These are phyloP conservation scores for Paraleonurus japonicus DNA, from an alignment of 257 asterid species.

Conservation along the genomic window DNA sequence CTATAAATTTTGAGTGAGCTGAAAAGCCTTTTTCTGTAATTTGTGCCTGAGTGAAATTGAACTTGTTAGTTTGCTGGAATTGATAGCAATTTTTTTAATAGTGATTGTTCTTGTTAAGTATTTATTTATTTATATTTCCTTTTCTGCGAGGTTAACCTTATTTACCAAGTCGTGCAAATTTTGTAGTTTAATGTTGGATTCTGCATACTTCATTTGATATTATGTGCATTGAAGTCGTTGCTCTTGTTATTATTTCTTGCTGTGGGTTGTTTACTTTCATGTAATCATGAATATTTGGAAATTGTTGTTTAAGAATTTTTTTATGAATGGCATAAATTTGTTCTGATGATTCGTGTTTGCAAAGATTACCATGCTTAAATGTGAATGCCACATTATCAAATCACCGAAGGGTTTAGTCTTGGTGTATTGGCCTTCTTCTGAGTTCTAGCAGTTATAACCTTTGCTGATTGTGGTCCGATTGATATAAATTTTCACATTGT, in stretches of 20 bases:
- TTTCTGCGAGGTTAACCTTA: not conserved
- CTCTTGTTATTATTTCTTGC: not conserved
- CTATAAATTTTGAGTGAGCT: not conserved
- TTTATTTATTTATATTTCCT: not conserved
- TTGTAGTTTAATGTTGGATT: not conserved
- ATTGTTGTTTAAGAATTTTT: not conserved
- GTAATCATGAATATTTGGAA: not conserved
- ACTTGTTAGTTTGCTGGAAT: not conserved
- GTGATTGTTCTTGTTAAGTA: not conserved
- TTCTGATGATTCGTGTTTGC: constrained; percentile 12
- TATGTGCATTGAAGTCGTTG: not conserved
- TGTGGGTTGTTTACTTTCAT: not conserved
- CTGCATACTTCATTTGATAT: not conserved
- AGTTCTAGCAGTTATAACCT: not conserved
- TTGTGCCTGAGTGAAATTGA: not conserved
- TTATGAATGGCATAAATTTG: not conserved
- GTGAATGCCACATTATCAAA: not conserved
- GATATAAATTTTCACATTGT: not conserved
- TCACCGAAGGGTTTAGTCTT: not conserved
- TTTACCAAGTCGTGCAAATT: not conserved
- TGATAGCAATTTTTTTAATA: not conserved
- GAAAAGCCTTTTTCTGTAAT: not conserved
- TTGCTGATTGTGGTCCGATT: not conserved
- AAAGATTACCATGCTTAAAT: not conserved
- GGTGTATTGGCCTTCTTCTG: not conserved